These are phyloP conservation scores for Geotrichum europaeum DNA, from an alignment of 1,139 yeast species.

Conservation along the genomic window DNA sequence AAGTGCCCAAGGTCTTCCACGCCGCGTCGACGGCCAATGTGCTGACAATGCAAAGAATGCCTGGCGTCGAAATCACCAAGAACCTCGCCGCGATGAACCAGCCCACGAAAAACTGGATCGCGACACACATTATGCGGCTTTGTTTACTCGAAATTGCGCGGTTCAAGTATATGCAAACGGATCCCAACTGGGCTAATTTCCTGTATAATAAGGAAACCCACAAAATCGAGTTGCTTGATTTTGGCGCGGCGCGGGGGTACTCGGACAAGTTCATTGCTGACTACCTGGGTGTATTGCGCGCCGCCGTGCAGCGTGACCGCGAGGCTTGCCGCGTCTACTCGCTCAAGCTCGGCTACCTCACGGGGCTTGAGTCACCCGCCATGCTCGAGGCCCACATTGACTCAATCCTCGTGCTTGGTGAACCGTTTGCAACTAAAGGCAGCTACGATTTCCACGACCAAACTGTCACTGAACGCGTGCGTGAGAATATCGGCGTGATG, in stretches of 20 bases:
- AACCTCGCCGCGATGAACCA: slow-evolving; percentile 59
- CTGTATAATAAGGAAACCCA: slow-evolving; percentile 61
- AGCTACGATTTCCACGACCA: slow-evolving; percentile 63
- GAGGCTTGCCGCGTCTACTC: slow-evolving; percentile 60
- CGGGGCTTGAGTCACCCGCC: slow-evolving; percentile 79
- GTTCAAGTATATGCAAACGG: slow-evolving; percentile 94
- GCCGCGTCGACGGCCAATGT: slow-evolving; percentile 76
- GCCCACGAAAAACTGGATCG: slow-evolving; percentile 70
- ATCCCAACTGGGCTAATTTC: slow-evolving; percentile 99
- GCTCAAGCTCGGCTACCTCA: slow-evolving; percentile 72
- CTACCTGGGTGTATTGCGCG: slow-evolving; percentile 68
- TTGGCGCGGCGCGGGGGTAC: slow-evolving; percentile 90
- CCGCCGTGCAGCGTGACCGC: slow-evolving; percentile 69
- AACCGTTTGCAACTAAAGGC: slow-evolving; percentile 66
- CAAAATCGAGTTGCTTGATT: slow-evolving; percentile 80
- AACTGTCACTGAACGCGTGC: slow-evolving; percentile 88
- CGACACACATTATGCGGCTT: slow-evolving; percentile 78
- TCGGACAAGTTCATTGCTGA: slow-evolving; percentile 59
- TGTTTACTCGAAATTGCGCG: slow-evolving; percentile 79
- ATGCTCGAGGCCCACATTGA: slow-evolving; percentile 93
- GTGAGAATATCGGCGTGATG: slow-evolving; percentile 82
- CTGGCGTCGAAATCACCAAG: slow-evolving; percentile 76
- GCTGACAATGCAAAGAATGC: slow-evolving; percentile 83
- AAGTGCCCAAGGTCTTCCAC: slow-evolving; percentile 76
- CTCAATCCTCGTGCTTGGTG: slow-evolving; percentile 85